A percentile compares a stretch with the other conserved stretches of the same genome.
Evolutionary conservation across 2,329 filamentous ascomycete species (phyloP).

Genomic region (Colletotrichum sp.): DNA sequence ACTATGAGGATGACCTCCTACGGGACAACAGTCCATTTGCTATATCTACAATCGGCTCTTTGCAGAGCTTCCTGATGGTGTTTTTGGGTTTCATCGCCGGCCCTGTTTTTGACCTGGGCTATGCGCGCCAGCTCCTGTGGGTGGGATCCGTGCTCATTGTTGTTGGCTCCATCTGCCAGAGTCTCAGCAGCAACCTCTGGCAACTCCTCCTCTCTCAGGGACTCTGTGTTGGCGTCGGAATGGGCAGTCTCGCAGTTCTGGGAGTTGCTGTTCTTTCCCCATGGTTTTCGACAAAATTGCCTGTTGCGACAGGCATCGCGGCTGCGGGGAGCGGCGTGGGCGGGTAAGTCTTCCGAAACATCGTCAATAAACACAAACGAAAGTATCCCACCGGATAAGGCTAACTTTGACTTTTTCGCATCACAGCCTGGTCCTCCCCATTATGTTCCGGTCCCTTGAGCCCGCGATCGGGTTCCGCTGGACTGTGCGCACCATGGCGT

Average conservation of each 20-base stretch:
- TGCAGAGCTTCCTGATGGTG: slow-evolving; percentile 50
- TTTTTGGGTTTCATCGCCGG: slow-evolving; percentile 46
- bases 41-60: slow-evolving; percentile 50
- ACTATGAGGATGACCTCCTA: slow-evolving; percentile 44
- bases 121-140: slow-evolving; percentile 42
- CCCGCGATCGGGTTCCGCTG: slow-evolving; percentile 8
- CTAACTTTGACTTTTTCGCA: slow-evolving; percentile 57
- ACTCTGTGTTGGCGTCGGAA: slow-evolving; percentile 48
- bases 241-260: slow-evolving; percentile 43
- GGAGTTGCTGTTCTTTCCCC: slow-evolving; percentile 33
- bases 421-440: slow-evolving; percentile 44
- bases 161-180: slow-evolving; percentile 52
- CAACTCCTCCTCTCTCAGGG: slow-evolving; percentile 53
- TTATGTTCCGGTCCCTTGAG: slow-evolving; percentile 1
- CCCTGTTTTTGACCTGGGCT: slow-evolving; percentile 51
- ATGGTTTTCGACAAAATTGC: slow-evolving; percentile 34
- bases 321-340: slow-evolving; percentile 35
- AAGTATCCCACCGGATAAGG: slow-evolving; percentile 63
- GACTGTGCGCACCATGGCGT: slow-evolving; percentile 10
- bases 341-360: slow-evolving; percentile 38
- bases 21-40: background rate
- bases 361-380: background rate
- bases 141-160: slow-evolving; percentile 45
- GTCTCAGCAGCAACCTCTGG: slow-evolving; percentile 46
- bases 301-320: slow-evolving; percentile 36